A percentile compares a stretch with the other conserved stretches of the same genome.
These are phyloP conservation scores for Cnidoscolus chayamansa DNA, from an alignment of 441 rosid genomes.

Conservation along the genomic window DNA sequence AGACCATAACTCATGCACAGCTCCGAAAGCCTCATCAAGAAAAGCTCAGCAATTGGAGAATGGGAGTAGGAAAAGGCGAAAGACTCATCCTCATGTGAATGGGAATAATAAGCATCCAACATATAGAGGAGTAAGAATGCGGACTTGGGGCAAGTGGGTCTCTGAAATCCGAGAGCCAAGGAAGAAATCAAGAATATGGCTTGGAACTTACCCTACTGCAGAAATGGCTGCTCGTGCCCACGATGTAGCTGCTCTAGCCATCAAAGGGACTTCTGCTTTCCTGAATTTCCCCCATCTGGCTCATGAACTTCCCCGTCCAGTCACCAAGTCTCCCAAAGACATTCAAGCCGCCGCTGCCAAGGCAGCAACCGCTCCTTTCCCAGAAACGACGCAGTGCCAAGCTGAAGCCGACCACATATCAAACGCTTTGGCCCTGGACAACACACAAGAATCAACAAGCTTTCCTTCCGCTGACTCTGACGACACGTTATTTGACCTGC, in stretches of 20 bases:
- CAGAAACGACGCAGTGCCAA: constrained; percentile 6
- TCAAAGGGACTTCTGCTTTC: constrained; percentile 60
- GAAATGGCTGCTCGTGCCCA: constrained; percentile 89
- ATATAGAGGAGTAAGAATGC: constrained; percentile 63
- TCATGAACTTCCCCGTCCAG: constrained; percentile 52
- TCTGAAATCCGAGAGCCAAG: constrained; percentile 73
- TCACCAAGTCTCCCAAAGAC: constrained; percentile 52
- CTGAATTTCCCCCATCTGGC: constrained; percentile 63
- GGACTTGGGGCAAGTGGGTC: constrained; percentile 88
- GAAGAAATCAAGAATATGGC: constrained; percentile 82
- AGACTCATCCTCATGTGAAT: constrained; percentile 17
- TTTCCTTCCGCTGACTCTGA: constrained; percentile 44
- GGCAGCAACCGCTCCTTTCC: constrained; percentile 45
- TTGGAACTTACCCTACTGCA: constrained; percentile 64
- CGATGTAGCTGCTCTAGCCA: constrained; percentile 72
- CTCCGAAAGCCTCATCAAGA: constrained; percentile 30
- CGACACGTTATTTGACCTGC: constrained; percentile 66
- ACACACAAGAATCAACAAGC: constrained; percentile 37
- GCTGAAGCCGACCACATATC: constrained; percentile 33
- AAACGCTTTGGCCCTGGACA: constrained; percentile 27
- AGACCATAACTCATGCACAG: constrained; percentile 11
- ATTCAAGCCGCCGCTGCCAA: constrained; percentile 63
- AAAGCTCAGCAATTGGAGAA: constrained; percentile 25
- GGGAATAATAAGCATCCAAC: constrained; percentile 39
- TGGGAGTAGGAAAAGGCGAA: constrained; percentile 27